Evolutionary conservation across 2,329 filamentous ascomycete species (phyloP).

Genomic region (Rugonectria rugulosa): DNA sequence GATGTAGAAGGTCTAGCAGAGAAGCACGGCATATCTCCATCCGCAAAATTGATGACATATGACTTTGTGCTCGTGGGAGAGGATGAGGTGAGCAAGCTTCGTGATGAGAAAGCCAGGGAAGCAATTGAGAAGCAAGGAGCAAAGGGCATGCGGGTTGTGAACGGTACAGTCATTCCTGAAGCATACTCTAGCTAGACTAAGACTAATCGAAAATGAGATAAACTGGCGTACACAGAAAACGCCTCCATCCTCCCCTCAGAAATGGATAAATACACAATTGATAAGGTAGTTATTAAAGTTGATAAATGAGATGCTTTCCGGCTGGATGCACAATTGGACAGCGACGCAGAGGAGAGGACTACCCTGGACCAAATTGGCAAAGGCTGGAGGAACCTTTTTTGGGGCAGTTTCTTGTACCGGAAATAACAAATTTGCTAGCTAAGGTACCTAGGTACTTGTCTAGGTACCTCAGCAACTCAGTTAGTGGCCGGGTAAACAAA

Average conservation of each 20-base stretch:
- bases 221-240: too few species aligned
- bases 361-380: too few species aligned
- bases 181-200: not conserved
- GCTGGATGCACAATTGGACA: too few species aligned
- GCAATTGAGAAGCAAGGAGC: slow-evolving; percentile 22
- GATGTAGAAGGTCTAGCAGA: slow-evolving; percentile 13
- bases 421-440: too few species aligned
- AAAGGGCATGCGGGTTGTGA: slow-evolving; percentile 10
- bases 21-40: slow-evolving; percentile 12
- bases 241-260: not conserved
- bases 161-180: slow-evolving; percentile 10
- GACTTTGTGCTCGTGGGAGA: slow-evolving; percentile 23
- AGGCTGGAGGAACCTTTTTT: too few species aligned
- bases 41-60: slow-evolving; percentile 11
- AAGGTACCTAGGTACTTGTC: too few species aligned
- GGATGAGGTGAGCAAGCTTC: slow-evolving; percentile 15
- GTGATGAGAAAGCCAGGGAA: slow-evolving; percentile 20
- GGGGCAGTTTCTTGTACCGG: too few species aligned
- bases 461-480: too few species aligned
- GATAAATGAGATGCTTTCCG: too few species aligned
- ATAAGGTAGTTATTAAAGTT: too few species aligned
- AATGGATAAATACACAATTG: too few species aligned
- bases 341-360: too few species aligned
- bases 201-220: not conserved
- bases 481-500: slow-evolving; percentile 10